phyloP scores from a whole-genome alignment of 2,329 filamentous ascomycete species.

The Leptographium galeiforme region DNA sequence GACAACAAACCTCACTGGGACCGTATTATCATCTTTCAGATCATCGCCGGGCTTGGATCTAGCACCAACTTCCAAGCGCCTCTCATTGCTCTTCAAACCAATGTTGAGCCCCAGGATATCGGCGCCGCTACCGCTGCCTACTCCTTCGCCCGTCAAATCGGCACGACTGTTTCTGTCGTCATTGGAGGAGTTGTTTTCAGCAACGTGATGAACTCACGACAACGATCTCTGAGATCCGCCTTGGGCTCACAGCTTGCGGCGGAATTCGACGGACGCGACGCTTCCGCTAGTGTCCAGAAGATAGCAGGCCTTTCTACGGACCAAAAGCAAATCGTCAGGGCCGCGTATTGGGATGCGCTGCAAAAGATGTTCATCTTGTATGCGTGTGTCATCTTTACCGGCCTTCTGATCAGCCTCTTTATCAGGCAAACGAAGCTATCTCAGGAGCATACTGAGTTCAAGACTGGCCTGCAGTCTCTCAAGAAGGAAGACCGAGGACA shows the following conservation, averaged over 20 bases:
- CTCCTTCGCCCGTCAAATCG: conserved; percentile 36
- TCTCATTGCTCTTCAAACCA: conserved; percentile 44
- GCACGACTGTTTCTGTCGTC: not conserved
- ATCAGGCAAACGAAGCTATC: conserved; percentile 35
- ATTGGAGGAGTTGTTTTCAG: conserved; percentile 1
- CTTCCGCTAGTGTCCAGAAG: conserved; percentile 23
- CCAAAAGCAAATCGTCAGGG: conserved; percentile 28
- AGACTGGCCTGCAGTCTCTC: conserved; percentile 34
- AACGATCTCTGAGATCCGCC: not conserved
- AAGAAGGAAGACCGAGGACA: not conserved
- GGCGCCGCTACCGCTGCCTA: conserved; percentile 45
- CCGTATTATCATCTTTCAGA: conserved; percentile 35
- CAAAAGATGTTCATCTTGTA: conserved; percentile 45
- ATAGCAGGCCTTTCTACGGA: conserved; percentile 27
- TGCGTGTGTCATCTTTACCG: conserved; percentile 31
- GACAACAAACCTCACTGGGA: conserved; percentile 20
- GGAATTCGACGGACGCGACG: not conserved
- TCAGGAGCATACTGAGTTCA: conserved; percentile 41
- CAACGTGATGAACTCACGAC: not conserved
- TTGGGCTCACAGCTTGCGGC: not conserved
- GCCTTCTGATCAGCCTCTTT: conserved; percentile 31
- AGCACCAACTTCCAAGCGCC: conserved; percentile 47
- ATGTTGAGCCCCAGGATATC: conserved; percentile 39
- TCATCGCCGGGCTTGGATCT: conserved; percentile 40
- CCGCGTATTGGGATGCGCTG: conserved; percentile 34